These are phyloP conservation scores for Akanthomyces lecanii DNA, from an alignment of 2,329 filamentous ascomycete genomes.

Conservation along the genomic window DNA sequence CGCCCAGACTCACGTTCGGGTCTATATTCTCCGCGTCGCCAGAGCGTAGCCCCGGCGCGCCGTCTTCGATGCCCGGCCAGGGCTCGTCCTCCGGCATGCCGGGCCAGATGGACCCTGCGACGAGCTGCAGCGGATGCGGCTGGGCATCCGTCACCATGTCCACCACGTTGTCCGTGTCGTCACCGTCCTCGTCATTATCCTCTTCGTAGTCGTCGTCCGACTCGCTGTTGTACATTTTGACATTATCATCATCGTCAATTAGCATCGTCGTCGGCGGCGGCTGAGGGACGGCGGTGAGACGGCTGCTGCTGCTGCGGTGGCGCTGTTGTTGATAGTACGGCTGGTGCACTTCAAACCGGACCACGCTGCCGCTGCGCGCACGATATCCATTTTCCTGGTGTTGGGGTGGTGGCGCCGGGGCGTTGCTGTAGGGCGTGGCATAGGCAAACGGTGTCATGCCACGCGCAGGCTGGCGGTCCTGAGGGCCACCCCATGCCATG, in stretches of 20 bases:
- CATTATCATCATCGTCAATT: constrained; percentile 20
- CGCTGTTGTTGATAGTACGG: constrained; percentile 27
- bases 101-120: constrained; percentile 24
- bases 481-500: constrained; percentile 30
- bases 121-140: constrained; percentile 22
- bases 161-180: constrained; percentile 25
- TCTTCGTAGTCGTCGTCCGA: constrained; percentile 33
- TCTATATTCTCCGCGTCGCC: constrained; percentile 49
- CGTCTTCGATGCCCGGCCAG: constrained; percentile 54
- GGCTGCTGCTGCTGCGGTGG: constrained; percentile 33
- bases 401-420: constrained; percentile 32
- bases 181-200: constrained; percentile 19
- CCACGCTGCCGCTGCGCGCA: constrained; percentile 27
- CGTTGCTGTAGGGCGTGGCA: constrained; percentile 68
- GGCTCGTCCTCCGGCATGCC: constrained; percentile 49
- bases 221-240: constrained; percentile 34
- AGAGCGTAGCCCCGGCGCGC: constrained; percentile 25
- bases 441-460: constrained; percentile 63
- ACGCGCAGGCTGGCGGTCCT: constrained; percentile 34
- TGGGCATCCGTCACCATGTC: constrained; percentile 27
- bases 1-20: constrained; percentile 27
- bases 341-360: constrained; percentile 27
- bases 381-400: constrained; percentile 34
- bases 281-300: constrained; percentile 18
- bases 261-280: not conserved